Evolutionary conservation across 306 rosid genomes (phyloP), one percentile per base, ranked within the genome.

Genomic region (Dalbergia cochinchinensis): DNA sequence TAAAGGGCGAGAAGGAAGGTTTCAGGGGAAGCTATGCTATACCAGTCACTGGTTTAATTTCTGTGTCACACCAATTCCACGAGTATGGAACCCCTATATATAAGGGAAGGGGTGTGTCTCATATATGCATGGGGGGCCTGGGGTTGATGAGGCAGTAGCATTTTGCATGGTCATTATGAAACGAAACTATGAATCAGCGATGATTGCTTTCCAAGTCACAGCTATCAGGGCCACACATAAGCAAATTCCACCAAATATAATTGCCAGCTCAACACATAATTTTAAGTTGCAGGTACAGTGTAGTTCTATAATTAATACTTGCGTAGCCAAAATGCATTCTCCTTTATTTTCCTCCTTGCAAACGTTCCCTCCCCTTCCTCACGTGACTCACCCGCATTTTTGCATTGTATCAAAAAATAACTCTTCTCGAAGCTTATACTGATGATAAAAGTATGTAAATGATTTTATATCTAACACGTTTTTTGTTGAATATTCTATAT

Each of bases 91-190:
- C 15, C 2, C 65, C 35, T 85, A 79, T 89, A 73, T 89, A 90
- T 90, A 92, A 81, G 10, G 76, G 42, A 37, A 75, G 31, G 31
- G 10, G n/a, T n/a, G n/a, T 44, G 55, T 73, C 45, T 26, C 41
- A 37, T 37, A 37, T 37, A 37, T 37, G 41, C 41, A 0, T 26
- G 31, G 3, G 13, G 10, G 39, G 22, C 59, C 11, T 4, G 14
- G 63, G 57, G 8, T 53, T 65, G 10, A 54, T 14, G 42, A 54
- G 54, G 73, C 19, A 31, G 45, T 53, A 39, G 33, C 45, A 44
- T 59, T 74, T 82, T 83, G 80, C 89, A 84, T 79, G 86, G 80
- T 69, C 66, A 86, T 31, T 18, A 82, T 65, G 31, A 63, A 70
- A 47, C 4, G 11, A 16, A 16, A n/a, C 65, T 64, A 78, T 37